Evolutionary conservation across 805 yeast species (phyloP).

Genomic region (Nakazawaea molendinolei): DNA sequence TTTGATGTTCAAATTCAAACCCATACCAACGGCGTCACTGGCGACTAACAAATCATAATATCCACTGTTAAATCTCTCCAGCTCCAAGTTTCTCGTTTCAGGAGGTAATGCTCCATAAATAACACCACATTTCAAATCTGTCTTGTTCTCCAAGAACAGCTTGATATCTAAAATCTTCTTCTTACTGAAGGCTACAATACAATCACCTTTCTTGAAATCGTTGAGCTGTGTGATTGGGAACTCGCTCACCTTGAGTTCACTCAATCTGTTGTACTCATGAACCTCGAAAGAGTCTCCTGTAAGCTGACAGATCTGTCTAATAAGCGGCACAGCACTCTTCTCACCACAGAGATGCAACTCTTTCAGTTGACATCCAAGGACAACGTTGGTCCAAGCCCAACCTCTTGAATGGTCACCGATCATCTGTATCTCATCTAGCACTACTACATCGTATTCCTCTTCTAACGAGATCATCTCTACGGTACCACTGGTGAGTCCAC

Average conservation of each 20-base stretch:
- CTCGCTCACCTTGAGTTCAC: slow-evolving; percentile 54
- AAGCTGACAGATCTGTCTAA: slow-evolving; percentile 47
- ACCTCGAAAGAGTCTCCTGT: slow-evolving; percentile 83
- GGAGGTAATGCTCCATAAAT: slow-evolving; percentile 96
- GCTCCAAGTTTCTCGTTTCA: slow-evolving; percentile 84
- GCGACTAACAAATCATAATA: slow-evolving; percentile 82
- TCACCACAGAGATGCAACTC: slow-evolving; percentile 95
- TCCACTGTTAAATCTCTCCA: slow-evolving; percentile 71
- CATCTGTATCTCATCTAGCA: slow-evolving; percentile 96
- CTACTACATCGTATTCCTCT: slow-evolving; percentile 73
- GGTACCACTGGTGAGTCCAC: slow-evolving; percentile 78
- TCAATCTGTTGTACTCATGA: slow-evolving; percentile 66
- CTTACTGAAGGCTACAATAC: slow-evolving; percentile 83
- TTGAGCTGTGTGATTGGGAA: slow-evolving; percentile 27
- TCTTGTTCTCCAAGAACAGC: slow-evolving; percentile 56
- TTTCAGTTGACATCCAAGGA: slow-evolving; percentile 78
- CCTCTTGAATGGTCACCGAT: slow-evolving; percentile 76
- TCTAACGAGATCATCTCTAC: slow-evolving; percentile 84
- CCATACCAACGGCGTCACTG: slow-evolving; percentile 98
- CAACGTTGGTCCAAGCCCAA: slow-evolving; percentile 89
- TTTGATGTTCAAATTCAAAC: slow-evolving; percentile 77
- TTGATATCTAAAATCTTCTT: slow-evolving; percentile 62
- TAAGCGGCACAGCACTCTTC: slow-evolving; percentile 67
- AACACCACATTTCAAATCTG: slow-evolving; percentile 71
- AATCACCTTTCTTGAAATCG: slow-evolving; percentile 66